A percentile compares a stretch with the other conserved stretches of the same genome.
phyloP scores from a whole-genome alignment of 768 basidiomycete species.

The Kondoa malvinella region DNA sequence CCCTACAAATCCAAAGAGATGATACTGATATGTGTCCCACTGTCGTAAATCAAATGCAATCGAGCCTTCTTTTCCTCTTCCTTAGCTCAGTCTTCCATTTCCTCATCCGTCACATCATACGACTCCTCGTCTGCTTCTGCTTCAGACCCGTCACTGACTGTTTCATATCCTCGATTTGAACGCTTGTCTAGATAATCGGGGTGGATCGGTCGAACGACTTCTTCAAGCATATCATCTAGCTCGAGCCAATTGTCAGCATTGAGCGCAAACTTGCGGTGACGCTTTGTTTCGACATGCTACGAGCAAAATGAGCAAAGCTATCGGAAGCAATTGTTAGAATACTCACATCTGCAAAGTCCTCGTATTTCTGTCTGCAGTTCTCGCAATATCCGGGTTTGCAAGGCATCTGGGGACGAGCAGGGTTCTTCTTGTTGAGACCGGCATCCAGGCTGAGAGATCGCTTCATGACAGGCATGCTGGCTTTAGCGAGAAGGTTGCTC shows the following conservation, averaged over 20 bases:
- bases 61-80: neutral
- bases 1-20: neutral
- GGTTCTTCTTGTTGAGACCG: slow-evolving; percentile 20
- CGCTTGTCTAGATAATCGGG: neutral
- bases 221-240: slow-evolving; percentile 56
- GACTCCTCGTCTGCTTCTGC: neutral
- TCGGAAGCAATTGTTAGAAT: neutral
- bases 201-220: slow-evolving; percentile 22
- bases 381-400: slow-evolving; percentile 94
- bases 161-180: neutral
- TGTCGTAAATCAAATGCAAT: neutral
- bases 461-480: slow-evolving; percentile 11
- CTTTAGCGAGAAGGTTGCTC: neutral
- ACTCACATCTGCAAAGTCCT: slow-evolving; percentile 64
- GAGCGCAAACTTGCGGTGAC: slow-evolving; percentile 64
- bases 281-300: slow-evolving; percentile 56
- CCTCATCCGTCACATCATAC: neutral
- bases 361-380: slow-evolving; percentile 78
- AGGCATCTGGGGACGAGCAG: slow-evolving; percentile 41
- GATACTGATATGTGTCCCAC: neutral
- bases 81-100: neutral
- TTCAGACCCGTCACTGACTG: neutral
- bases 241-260: slow-evolving; percentile 59
- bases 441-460: slow-evolving; percentile 28
- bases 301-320: slow-evolving; percentile 4